Conservation (phyloP, 257 asterid genomes). For the Nyctanthes arbortristis region DNA sequence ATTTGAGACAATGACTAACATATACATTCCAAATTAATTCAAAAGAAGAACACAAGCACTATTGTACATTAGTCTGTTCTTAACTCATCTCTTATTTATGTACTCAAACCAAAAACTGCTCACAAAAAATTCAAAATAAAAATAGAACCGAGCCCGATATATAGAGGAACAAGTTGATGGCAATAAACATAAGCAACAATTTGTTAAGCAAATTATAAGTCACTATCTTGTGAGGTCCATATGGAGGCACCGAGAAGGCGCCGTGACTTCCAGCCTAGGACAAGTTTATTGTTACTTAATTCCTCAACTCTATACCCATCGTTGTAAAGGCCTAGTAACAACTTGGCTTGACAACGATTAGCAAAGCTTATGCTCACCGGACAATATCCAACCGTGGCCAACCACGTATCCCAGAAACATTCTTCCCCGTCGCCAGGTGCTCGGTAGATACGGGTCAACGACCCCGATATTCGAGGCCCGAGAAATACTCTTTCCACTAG, state of each 20-base stretch:
- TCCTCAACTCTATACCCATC: conserved; percentile 86
- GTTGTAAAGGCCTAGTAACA: conserved; percentile 63
- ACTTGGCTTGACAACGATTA: conserved; percentile 76
- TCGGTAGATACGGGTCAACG: conserved; percentile 52
- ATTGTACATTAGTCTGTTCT: background rate
- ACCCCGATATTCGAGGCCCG: conserved; percentile 60
- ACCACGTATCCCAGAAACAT: conserved; percentile 61
- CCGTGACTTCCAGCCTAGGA: conserved; percentile 77
- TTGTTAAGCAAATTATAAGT: conserved; percentile 12
- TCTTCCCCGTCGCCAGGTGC: conserved; percentile 33
- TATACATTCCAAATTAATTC: no score
- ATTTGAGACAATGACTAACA: no score
- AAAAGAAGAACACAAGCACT: no score
- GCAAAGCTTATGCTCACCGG: conserved; percentile 58
- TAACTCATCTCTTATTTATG: background rate
- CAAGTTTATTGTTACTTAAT: conserved; percentile 52
- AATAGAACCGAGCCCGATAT: conserved; percentile 1
- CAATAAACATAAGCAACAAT: background rate
- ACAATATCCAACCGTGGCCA: conserved; percentile 44
- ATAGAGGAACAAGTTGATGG: no score
- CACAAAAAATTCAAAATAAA: no score
- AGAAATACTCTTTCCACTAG: conserved; percentile 68
- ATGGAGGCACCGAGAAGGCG: conserved; percentile 75
- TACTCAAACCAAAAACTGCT: background rate
- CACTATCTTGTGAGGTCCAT: conserved; percentile 62